Evolutionary conservation across 208 protist species (phyloP), one percentile per base, ranked within the genome.

Genomic region (Tritrichomonas musculus): DNA sequence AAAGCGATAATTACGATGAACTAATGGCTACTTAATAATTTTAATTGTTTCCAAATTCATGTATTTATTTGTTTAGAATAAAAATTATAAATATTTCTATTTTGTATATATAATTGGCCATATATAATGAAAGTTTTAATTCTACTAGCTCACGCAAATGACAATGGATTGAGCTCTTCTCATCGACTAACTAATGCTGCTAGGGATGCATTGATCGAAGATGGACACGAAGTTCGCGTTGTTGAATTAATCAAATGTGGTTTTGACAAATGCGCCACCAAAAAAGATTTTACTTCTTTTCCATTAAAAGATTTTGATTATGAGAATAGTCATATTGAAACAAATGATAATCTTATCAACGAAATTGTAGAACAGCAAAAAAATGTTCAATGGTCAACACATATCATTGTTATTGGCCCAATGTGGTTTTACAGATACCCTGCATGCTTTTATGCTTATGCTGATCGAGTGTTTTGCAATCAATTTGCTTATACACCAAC

Each of bases 381-480:
- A 17, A 53, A 57, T 30, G 27, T 88, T 50, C 33, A 53, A 9
- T 88, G 77, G 77, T 27, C 5, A 1, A 88, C 77, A 88, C 41
- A 88, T 17, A 57, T 88, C 47, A 44, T 88, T 39, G 77, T 88
- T 39, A 14, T 88, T 57, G 77, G 77, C 39, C 77, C 77, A 88
- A 88, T 88, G 77, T 88, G 47, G 47, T 88, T 47, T 30, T 88
- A 44, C 47, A 53, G 77, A 57, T 88, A 44, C 47, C 77, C 77
- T 17, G 77, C 77, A 53, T 88, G 77, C 47, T 88, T 88, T 27
- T 14, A 53, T 22, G 77, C 77, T 20, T 88, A 49, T 13, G 57
- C 41, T 39, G 77, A 88, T 9, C 39, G 77, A 17, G 77, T 88
- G 33, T 88, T 88, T 27, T 39, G n/a, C 20, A 5, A 44, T 39